These are phyloP conservation scores for Mikania micrantha DNA, from an alignment of 129 eudicot species.

Conservation along the genomic window DNA sequence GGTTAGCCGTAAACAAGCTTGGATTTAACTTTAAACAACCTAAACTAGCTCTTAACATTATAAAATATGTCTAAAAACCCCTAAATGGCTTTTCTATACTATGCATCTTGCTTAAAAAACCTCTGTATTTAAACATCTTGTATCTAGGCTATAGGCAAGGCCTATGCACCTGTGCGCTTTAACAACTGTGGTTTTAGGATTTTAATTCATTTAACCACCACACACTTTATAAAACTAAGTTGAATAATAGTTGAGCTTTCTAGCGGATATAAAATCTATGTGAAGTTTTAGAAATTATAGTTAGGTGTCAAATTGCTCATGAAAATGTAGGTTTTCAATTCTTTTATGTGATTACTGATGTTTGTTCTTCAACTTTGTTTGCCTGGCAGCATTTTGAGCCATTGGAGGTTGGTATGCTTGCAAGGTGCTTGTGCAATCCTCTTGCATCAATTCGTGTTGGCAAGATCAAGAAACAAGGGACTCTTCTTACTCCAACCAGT, in stretches of 20 bases:
- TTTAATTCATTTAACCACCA: too few relatives aligned
- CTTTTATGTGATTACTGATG: background rate
- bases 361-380: background rate
- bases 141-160: too few relatives aligned
- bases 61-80: too few relatives aligned
- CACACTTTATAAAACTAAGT: too few relatives aligned
- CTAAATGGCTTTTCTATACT: too few relatives aligned
- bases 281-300: background rate
- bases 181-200: too few relatives aligned
- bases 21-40: too few relatives aligned
- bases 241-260: background rate
- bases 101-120: too few relatives aligned
- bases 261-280: background rate
- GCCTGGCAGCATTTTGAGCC: conserved; percentile 78
- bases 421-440: conserved; percentile 86
- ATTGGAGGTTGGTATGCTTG: conserved; percentile 78
- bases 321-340: conserved; percentile 1
- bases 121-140: too few relatives aligned
- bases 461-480: conserved; percentile 74
- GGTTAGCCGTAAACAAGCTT: too few relatives aligned
- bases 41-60: too few relatives aligned
- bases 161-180: too few relatives aligned
- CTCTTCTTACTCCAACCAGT: conserved; percentile 53
- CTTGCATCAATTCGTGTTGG: conserved; percentile 90
- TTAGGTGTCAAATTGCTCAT: background rate